Evolutionary conservation across 306 rosid genomes (phyloP).

Genomic region (Vicia sativa): DNA sequence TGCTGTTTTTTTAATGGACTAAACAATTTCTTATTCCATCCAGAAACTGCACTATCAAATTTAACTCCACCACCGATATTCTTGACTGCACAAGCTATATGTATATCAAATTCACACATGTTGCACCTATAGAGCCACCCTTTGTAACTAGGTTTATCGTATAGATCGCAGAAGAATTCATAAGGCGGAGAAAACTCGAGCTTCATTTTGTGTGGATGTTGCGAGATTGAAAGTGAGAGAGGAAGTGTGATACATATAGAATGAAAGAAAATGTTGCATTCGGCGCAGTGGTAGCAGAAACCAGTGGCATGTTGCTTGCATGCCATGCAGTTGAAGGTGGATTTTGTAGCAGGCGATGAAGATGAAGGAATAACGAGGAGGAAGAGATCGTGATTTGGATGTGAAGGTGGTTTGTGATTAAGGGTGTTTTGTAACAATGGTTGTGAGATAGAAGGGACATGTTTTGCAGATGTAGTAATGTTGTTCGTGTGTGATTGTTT

Average conservation of each 20-base stretch:
- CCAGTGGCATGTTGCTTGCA: constrained; percentile 43
- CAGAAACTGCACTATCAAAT: constrained; percentile 7
- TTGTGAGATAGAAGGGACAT: constrained; percentile 53
- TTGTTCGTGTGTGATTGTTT: constrained; percentile 32
- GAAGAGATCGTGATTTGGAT: constrained; percentile 48
- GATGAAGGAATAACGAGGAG: constrained; percentile 44
- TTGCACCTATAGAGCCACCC: constrained; percentile 71
- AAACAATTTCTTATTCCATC: constrained; percentile 43
- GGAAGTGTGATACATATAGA: constrained; percentile 53
- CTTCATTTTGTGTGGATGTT: constrained; percentile 56
- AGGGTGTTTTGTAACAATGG: constrained; percentile 55
- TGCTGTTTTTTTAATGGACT: constrained; percentile 36
- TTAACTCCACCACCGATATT: constrained; percentile 33
- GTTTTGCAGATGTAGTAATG: constrained; percentile 48
- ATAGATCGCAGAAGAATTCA: constrained; percentile 62
- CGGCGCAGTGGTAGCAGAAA: constrained; percentile 54
- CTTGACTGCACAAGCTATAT: constrained; percentile 49
- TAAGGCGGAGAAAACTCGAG: constrained; percentile 52
- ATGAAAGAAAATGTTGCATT: constrained; percentile 51
- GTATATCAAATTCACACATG: constrained; percentile 64
- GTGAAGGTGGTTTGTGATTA: constrained; percentile 52
- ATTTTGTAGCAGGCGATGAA: constrained; percentile 22
- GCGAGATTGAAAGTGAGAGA: constrained; percentile 36
- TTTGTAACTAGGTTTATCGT: constrained; percentile 44
- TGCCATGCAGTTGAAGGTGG: constrained; percentile 42